These are phyloP conservation scores for Helminthosporium solani DNA, from an alignment of 2,329 filamentous ascomycete genomes.

Conservation along the genomic window DNA sequence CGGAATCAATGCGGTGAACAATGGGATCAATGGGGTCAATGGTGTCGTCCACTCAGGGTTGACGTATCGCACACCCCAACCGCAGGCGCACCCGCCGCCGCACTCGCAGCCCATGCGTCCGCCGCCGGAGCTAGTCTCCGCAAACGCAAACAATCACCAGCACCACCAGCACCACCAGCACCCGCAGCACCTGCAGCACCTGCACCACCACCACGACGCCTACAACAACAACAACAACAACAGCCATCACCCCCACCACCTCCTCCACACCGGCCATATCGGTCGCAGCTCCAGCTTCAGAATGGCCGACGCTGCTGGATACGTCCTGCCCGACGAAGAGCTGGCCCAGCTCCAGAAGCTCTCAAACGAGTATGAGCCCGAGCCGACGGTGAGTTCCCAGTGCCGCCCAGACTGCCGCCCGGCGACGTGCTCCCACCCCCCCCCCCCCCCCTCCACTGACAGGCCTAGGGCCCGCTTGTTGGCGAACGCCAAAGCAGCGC, in stretches of 20 bases:
- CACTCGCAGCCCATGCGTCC: constrained; percentile 44
- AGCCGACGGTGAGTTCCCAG: constrained; percentile 58
- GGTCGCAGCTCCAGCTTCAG: constrained; percentile 26
- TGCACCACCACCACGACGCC: neutral
- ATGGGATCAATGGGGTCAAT: neutral
- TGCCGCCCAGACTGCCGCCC: constrained; percentile 10
- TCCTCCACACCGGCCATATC: constrained; percentile 37
- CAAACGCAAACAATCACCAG: constrained; percentile 24
- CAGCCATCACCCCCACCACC: too few species aligned
- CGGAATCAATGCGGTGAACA: neutral
- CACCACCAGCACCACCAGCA: constrained; percentile 1
- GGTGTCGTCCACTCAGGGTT: constrained; percentile 24
- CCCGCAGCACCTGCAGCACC: constrained; percentile 3
- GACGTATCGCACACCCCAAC: constrained; percentile 20
- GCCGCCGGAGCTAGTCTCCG: constrained; percentile 42
- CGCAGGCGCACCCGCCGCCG: constrained; percentile 15
- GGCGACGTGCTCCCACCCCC: too few species aligned
- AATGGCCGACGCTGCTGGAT: constrained; percentile 43
- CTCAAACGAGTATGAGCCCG: constrained; percentile 61
- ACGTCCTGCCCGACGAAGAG: constrained; percentile 52
- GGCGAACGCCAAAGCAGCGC: constrained; percentile 75
- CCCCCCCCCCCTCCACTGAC: too few species aligned
- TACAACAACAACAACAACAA: constrained; percentile 16
- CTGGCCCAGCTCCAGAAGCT: constrained; percentile 63
- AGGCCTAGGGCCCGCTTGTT: constrained; percentile 73